Base-by-base conservation (phyloP, 2,329 filamentous ascomycete genomes). In the Metarhizium anisopliae region DNA sequence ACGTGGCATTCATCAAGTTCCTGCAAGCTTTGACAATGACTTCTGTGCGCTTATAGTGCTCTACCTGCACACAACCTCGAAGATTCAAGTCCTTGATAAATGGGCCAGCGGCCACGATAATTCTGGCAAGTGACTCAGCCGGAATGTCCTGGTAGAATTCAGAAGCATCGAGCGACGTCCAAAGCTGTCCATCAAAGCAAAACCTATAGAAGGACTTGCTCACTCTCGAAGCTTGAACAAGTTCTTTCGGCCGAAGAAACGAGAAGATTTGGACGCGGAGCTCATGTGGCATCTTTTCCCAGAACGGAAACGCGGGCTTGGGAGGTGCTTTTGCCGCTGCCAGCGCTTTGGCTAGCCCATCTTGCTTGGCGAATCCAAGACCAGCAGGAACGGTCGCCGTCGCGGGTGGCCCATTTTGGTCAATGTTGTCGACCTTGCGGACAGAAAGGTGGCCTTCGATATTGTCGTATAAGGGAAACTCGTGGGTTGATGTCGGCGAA, bases 161-260 rank as follows among this genome's bases (percentile, higher is more conserved):
- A 7, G 90, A 86, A 2, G 89, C 84, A 68, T 97, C 91, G 51
- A 97, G 80, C 47, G 81, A 83, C 3, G 84, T 85, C 94, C 94
- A 99, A 16, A 97, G 74, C 72, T 99, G 94, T 2, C 94, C 94
- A 68, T 99, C 93, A 64, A 93, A 96, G 72, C 93, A 96, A 71
- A 89, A 84, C 51, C 80, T 78, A 69, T 95, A 78, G 77, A 94
- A 96, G 6, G 79, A 73, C 68, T 85, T 90, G 67, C 85, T 93
- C 20, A 94, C 87, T 18, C 83, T 76, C 1, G 93, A 95, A 55
- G 82, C 82, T 57, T 85, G 82, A 11, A 96, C 84, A 38, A 97
- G 81, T 67, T 97, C 86, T 66, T 85, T 90, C 0, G 92, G 91
- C 32, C 78, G 77, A 20, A 97, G 76, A 63, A 87, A 90, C 5